Evolutionary conservation across 73 alveolate genomes (phyloP).

Genomic region (Stentor coeruleus): DNA sequence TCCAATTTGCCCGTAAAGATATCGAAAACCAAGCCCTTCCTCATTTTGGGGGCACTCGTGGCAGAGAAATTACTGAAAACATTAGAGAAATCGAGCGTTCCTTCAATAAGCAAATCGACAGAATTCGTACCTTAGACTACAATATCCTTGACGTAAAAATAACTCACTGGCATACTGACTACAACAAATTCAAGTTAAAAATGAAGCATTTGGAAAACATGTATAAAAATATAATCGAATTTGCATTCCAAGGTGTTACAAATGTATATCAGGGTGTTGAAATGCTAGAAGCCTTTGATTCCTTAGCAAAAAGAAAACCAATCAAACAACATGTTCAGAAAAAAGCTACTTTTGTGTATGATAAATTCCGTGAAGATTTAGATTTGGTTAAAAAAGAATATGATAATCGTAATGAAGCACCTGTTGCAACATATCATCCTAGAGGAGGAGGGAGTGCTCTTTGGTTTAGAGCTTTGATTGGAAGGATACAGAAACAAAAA

Average conservation of each 20-base stretch:
- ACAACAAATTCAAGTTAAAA: slow-evolving; percentile 58
- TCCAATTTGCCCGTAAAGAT: slow-evolving; percentile 95
- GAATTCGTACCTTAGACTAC: slow-evolving; percentile 83
- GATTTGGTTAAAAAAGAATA: slow-evolving; percentile 66
- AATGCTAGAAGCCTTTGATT: slow-evolving; percentile 96
- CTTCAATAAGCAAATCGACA: slow-evolving; percentile 85
- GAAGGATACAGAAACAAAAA: slow-evolving; percentile 43
- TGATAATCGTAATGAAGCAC: slow-evolving; percentile 70
- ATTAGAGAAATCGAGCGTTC: slow-evolving; percentile 76
- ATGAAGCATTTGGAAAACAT: slow-evolving; percentile 88
- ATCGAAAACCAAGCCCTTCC: slow-evolving; percentile 73
- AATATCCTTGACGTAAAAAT: slow-evolving; percentile 97
- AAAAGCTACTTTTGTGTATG: slow-evolving; percentile 88
- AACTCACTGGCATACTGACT: slow-evolving; percentile 99
- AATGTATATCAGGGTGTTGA: slow-evolving; percentile 98
- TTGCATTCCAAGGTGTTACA: slow-evolving; percentile 97
- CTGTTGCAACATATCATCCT: slow-evolving; percentile 76
- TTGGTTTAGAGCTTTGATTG: slow-evolving; percentile 72
- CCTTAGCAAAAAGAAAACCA: slow-evolving; percentile 91
- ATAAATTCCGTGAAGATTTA: slow-evolving; percentile 67
- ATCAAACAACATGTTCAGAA: slow-evolving; percentile 92
- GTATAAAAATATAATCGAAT: slow-evolving; percentile 91
- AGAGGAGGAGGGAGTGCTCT: slow-evolving; percentile 77
- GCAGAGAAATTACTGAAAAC: slow-evolving; percentile 71
- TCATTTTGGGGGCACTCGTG: slow-evolving; percentile 97